Evolutionary conservation across 2,329 filamentous ascomycete species (phyloP), one percentile per base, ranked within the genome.

Genomic region (Aspergillus niger): DNA sequence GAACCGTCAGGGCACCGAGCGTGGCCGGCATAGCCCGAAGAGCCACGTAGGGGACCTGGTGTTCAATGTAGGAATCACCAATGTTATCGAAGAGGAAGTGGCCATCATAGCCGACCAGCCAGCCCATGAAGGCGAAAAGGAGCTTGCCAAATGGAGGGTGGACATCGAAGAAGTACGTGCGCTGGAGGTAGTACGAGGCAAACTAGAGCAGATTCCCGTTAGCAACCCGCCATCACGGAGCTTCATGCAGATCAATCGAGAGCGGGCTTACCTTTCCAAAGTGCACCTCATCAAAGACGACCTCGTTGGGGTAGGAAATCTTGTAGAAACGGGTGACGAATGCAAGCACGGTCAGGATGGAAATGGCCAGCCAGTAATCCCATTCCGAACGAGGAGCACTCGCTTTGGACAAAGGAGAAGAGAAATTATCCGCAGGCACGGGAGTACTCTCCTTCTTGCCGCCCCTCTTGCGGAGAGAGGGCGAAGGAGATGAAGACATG

Each of bases 131-230:
- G 68, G 93, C 95, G 75, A 98, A 98, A 54, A 99, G 88, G 62
- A 99, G 92, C 83, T 99, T 99, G 78, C 91, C 95, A 71, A 99
- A 96, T 15, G 95, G 95, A 68, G 95, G 95, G 78, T 99, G 95
- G 58, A 99, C 95, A 81, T 99, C 95, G 87, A 99, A 99, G 85
- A 99, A 99, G 83, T 98, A 99, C 64, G 92, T 97, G 71, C 92
- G 90, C 81, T 97, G 89, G 70, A 99, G 89, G 77, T 99, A 99
- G 77, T 89, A 87, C 11, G 85, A 86, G 65, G 80, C 80, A 63
- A 82, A 82, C 80, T 82, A 30, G 32, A 17, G 28, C 48, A 24
- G 32, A 43, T 15, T 41, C 28, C 44, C n/a, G 65, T 74, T 50
- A 71, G 66, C 49, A 26, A 20, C 26, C 4, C 32, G 11, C 32